Conservation (phyloP, 2,329 filamentous ascomycete genomes). For the Diaporthe batatas region DNA sequence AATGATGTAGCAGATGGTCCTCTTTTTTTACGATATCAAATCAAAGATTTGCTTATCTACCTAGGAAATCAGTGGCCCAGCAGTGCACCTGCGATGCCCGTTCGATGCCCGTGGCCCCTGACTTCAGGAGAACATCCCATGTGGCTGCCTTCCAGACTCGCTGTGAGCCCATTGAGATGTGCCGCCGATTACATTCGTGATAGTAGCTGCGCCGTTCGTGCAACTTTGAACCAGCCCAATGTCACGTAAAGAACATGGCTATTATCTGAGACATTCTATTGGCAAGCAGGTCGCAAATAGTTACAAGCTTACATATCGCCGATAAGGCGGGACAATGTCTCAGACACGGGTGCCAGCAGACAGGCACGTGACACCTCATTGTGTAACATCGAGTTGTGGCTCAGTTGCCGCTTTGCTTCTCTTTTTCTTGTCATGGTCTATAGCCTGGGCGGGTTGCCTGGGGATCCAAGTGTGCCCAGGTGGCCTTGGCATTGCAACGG, state of each 20-base stretch:
- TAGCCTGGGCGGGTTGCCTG: background rate
- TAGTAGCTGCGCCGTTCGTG: background rate
- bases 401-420: background rate
- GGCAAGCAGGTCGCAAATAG: background rate
- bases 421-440: too few relatives aligned
- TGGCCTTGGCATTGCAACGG: constrained; percentile 4
- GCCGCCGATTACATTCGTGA: too few relatives aligned
- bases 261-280: background rate
- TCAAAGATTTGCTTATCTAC: too few relatives aligned
- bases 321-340: background rate
- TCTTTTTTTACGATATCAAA: too few relatives aligned
- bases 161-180: background rate
- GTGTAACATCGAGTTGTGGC: background rate
- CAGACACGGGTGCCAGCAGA: background rate
- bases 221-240: background rate
- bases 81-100: too few relatives aligned
- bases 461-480: background rate
- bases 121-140: too few relatives aligned
- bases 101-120: too few relatives aligned
- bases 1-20: too few relatives aligned
- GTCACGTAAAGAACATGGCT: background rate
- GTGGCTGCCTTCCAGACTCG: too few relatives aligned
- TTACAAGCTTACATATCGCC: background rate
- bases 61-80: too few relatives aligned
- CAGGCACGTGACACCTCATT: background rate